Evolutionary conservation across 345 rosid species (phyloP), one percentile per base, ranked within the genome.

Genomic region (Erucastrum elatum): DNA sequence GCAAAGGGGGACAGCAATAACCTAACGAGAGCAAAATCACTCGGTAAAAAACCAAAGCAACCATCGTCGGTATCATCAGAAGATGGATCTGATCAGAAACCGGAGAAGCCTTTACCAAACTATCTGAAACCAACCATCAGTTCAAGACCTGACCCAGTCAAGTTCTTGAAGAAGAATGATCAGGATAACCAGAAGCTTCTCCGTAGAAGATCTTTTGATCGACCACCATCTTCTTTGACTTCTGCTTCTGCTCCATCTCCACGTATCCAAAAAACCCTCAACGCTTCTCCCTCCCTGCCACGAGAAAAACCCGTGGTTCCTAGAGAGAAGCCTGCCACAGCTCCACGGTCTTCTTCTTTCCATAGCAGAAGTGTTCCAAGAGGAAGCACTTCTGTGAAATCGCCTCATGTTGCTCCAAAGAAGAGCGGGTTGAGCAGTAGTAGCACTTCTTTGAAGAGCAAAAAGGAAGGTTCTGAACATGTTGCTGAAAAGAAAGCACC

Each of bases 121-220:
- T 86, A 90, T 81, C 81, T 90, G n/a, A 91, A 74, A 76, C 91
- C 96, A 10, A 90, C 96, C 1, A 7, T 80, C 16, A 84, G 87
- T 76, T 88, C 94, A 26, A 82, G 85, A 71, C 39, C 77, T 1
- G 92, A 87, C 16, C 49, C 87, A 9, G 51, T 56, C 44, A 89
- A 81, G 35, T 64, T 27, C 27, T 49, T 37, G 8, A 86, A 84
- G 84, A 91, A 87, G 75, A 71, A 53, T 71, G 15, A 76, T 21
- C 86, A 69, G 15, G 87, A 84, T 41, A 73, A 34, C 81, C 83
- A 66, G 75, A 85, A 79, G 74, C 84, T 82, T 81, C 80, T 82
- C 0, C 84, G 96, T 65, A 84, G 97, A 84, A 86, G 93, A 83
- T 94, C 98, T 8, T 86, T 90, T n/a, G 98, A 94, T 80, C 84